Evolutionary conservation across 805 yeast genomes (phyloP), one percentile per base, ranked within the genome.

Genomic region (Tetrapisispora iriomotensis): DNA sequence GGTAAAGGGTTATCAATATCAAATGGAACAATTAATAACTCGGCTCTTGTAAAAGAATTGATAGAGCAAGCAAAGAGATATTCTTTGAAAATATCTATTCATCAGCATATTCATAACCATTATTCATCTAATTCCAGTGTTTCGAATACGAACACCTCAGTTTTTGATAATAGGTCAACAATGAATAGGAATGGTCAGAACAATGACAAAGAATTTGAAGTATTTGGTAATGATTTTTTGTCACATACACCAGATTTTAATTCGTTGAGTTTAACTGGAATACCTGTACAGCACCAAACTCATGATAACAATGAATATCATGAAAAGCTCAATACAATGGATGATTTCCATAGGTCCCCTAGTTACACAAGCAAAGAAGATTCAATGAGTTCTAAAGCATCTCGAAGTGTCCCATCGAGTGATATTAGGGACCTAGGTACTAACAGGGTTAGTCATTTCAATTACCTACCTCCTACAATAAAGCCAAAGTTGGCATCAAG

Each of bases 51-150:
- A 0, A 75, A 74, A 39, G 65, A 68, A 44, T 58, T 82, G 8
- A 67, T 82, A 7, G 72, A 73, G 26, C 69, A 77, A 38, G 88
- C 88, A 0, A 75, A 71, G 44, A 61, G 62, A 36, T 69, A 74
- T 47, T 69, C 72, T 15, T 62, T 82, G 31, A 69, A 73, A 33
- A 68, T 86, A 12, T 78, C 86, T 4, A 73, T 86, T 17, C 94
- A 86, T 60, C 95, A 86, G 56, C 95, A 84, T 58, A 77, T 82
- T 34, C 90, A 83, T 58, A 84, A 84, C 54, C 87, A 82, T 59
- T 79, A 81, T 58, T 67, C 45, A 8, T 29, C 43, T 7, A 30
- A 36, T 29, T 24, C 29, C n/a, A 15, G 28, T 21, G 26, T 15
- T 21, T 15, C 32, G 8, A 13, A 6, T 8, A 13, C n/a, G 5